These are phyloP conservation scores for Conoideocrella luteorostrata DNA, from an alignment of 2,329 filamentous ascomycete genomes.

Conservation along the genomic window DNA sequence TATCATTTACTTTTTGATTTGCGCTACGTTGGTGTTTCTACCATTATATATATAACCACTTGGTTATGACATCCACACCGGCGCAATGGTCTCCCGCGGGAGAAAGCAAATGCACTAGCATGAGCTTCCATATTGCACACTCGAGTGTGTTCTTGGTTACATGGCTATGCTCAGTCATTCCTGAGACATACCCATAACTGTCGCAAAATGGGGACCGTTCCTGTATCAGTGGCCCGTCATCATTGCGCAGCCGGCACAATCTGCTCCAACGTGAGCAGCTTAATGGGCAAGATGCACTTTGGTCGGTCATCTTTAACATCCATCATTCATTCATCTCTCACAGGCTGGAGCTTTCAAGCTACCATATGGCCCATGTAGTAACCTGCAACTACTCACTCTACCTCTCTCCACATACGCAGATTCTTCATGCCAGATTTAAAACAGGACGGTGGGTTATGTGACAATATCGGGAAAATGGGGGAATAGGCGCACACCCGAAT, in stretches of 20 bases:
- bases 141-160: not conserved
- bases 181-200: constrained; percentile 8
- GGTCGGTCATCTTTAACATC: constrained; percentile 14
- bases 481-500: constrained; percentile 17
- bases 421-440: constrained; percentile 27
- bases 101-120: constrained; percentile 20
- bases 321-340: constrained; percentile 18
- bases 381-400: constrained; percentile 19
- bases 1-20: constrained; percentile 9
- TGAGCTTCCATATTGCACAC: constrained; percentile 10
- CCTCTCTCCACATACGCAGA: constrained; percentile 19
- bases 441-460: constrained; percentile 21
- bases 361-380: constrained; percentile 45
- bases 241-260: constrained; percentile 9
- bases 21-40: constrained; percentile 13
- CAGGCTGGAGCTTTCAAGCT: constrained; percentile 61
- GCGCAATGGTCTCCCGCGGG: constrained; percentile 7
- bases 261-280: constrained; percentile 15
- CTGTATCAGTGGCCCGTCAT: not conserved
- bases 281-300: constrained; percentile 6
- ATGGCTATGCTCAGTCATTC: constrained; percentile 5
- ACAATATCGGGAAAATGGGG: constrained; percentile 23
- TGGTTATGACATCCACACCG: constrained; percentile 17
- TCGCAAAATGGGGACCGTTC: constrained; percentile 5
- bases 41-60: constrained; percentile 19